Percentiles rank a stretch among this genome's conserved stretches.
These are phyloP conservation scores for Taxillus chinensis DNA, from an alignment of 164 flowering plant species.

Conservation along the genomic window DNA sequence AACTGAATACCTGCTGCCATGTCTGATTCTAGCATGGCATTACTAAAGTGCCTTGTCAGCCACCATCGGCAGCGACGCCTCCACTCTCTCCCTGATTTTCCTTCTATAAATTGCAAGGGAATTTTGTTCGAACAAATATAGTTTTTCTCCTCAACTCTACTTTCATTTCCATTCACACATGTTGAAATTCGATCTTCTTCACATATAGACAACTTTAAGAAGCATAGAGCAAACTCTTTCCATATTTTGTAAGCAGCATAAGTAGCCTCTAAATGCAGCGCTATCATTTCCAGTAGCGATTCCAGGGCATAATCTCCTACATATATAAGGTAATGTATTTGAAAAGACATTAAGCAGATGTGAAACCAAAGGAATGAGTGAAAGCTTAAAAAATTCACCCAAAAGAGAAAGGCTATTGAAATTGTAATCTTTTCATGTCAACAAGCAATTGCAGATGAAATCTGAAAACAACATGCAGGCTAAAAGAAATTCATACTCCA, in stretches of 20 bases:
- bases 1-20: constrained; percentile 33
- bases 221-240: constrained; percentile 61
- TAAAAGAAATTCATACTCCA: too few relatives aligned
- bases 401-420: too few relatives aligned
- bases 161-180: constrained; percentile 20
- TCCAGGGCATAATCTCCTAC: constrained; percentile 47
- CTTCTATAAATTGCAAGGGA: constrained; percentile 31
- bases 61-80: constrained; percentile 67
- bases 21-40: constrained; percentile 30
- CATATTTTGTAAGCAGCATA: constrained; percentile 34
- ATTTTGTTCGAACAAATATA: constrained; percentile 8
- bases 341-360: neutral
- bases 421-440: too few relatives aligned
- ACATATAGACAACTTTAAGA: constrained; percentile 32
- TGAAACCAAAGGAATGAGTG: too few relatives aligned
- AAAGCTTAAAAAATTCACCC: too few relatives aligned
- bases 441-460: too few relatives aligned
- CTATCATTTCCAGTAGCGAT: constrained; percentile 58
- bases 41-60: constrained; percentile 58
- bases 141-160: constrained; percentile 6
- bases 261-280: constrained; percentile 70
- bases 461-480: too few relatives aligned
- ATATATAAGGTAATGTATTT: constrained; percentile 3
- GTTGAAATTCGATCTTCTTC: constrained; percentile 58
- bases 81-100: constrained; percentile 39